A percentile compares a stretch with the other conserved stretches of the same genome.
phyloP scores from a whole-genome alignment of 192 early-diverging fungal species.

The Podila minutissima region DNA sequence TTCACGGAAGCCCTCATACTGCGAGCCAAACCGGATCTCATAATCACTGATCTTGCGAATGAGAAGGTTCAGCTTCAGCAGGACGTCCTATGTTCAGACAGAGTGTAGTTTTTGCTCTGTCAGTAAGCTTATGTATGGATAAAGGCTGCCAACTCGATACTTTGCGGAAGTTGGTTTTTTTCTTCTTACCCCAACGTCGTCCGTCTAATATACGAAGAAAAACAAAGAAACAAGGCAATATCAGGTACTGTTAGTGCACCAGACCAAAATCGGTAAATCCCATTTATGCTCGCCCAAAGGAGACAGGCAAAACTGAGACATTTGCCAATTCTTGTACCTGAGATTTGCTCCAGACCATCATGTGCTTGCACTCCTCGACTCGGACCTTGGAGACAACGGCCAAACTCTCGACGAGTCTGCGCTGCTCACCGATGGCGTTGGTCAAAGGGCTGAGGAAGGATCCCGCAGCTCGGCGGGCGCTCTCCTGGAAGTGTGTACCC shows the following conservation, averaged over 20 bases:
- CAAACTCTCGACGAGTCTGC: conserved; percentile 36
- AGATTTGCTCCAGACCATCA: conserved; percentile 50
- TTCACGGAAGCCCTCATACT: conserved; percentile 48
- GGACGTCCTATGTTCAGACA: conserved; percentile 18
- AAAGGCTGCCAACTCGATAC: background rate
- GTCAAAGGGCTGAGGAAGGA: conserved; percentile 47
- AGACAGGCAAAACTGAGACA: too few relatives aligned
- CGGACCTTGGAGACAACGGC: conserved; percentile 40
- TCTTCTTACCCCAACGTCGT: conserved; percentile 32
- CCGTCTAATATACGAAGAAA: conserved; percentile 19
- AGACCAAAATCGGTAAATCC: background rate
- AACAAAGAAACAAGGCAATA: background rate
- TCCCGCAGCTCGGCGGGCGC: conserved; percentile 42
- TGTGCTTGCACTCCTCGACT: conserved; percentile 51
- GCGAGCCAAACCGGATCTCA: conserved; percentile 43
- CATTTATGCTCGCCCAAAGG: background rate
- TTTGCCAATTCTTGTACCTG: conserved; percentile 16
- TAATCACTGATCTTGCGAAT: conserved; percentile 53
- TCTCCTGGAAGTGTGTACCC: conserved; percentile 39
- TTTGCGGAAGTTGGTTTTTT: background rate
- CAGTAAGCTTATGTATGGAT: background rate
- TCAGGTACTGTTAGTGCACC: background rate
- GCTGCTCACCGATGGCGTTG: conserved; percentile 50
- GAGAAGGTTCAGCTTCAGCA: conserved; percentile 43
- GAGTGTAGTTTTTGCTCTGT: background rate